Base-by-base conservation (phyloP, 2,329 filamentous ascomycete genomes). In the Fusarium sp. region DNA sequence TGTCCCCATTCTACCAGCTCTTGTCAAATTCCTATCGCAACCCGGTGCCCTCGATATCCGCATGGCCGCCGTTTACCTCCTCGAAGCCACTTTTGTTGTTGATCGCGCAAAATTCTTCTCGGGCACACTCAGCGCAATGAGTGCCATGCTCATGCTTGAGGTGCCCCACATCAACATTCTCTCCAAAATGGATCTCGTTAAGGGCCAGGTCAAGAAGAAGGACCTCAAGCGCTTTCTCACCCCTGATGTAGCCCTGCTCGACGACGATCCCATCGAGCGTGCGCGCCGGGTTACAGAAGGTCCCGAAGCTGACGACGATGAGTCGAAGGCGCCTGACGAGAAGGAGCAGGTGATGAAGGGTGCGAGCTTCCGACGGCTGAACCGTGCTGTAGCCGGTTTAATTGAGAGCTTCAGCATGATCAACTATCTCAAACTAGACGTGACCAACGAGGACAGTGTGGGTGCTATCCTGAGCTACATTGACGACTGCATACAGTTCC, bases 331-430 rank as follows among this genome's bases (percentile, higher is more conserved):
- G 69, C 88, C 91, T 2, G 84, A 87, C 59, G 88, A 91, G 65
- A 87, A 87, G 74, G 86, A 89, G 65, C 89, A 90, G 52, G 78
- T 97, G 62, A 92, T 97, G 91, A 91, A 87, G 52, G 95, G 95
- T 5, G 86, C 88, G 1, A 92, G 92, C 18, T 98, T 97, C 80
- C 88, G 92, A 65, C 87, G 89, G 73, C 83, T 98, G 71, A 98
- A 98, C 78, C 88, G 89, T 65, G 95, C 95, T 0, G 95, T 99
- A 7, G 96, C 93, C 1, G 89, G 92, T 54, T 83, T 99, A 69
- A 97, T 99, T 71, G 96, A 98, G 79, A 96, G 94, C 80, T 99
- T 98, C 82, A 97, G 94, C 82, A 97, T 99, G 93, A 93, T 99
- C 14, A 97, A 93, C 48, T 99, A 97, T 78, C 84, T 98, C 59